Evolutionary conservation across 2,329 filamentous ascomycete genomes (phyloP).

Genomic region (Paecilomyces variotii): DNA sequence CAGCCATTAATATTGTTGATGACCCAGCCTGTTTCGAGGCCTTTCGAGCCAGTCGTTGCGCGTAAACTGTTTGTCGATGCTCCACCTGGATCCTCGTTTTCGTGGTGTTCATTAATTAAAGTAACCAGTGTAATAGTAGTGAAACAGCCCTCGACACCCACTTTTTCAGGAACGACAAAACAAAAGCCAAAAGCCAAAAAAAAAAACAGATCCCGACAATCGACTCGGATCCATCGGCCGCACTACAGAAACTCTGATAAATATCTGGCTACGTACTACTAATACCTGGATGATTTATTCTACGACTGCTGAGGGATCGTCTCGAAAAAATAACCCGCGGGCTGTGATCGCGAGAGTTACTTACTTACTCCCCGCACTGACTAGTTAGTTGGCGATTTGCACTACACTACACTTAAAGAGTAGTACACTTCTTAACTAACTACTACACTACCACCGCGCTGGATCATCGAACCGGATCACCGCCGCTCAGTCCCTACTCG

Average conservation of each 20-base stretch:
- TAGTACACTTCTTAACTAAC: too few species aligned
- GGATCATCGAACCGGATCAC: background rate
- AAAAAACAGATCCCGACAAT: background rate
- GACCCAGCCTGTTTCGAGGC: background rate
- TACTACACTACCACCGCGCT: background rate
- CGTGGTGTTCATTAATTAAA: background rate
- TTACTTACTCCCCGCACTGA: background rate
- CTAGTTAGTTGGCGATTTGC: background rate
- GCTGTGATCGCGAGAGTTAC: too few species aligned
- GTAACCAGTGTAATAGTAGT: background rate
- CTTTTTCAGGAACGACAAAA: background rate
- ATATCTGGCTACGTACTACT: background rate
- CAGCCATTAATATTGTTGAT: background rate
- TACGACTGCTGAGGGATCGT: too few species aligned
- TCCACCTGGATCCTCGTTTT: background rate
- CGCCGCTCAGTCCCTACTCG: background rate
- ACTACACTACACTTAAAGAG: too few species aligned
- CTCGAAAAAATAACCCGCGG: too few species aligned
- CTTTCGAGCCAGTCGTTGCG: background rate
- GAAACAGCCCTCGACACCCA: background rate
- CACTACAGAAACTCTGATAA: background rate
- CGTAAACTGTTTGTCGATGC: background rate
- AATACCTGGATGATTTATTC: too few species aligned
- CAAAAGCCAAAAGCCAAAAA: background rate
- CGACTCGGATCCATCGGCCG: background rate